These are phyloP conservation scores for Martiniozyma asiatica DNA, from an alignment of 1,139 yeast species.

Conservation along the genomic window DNA sequence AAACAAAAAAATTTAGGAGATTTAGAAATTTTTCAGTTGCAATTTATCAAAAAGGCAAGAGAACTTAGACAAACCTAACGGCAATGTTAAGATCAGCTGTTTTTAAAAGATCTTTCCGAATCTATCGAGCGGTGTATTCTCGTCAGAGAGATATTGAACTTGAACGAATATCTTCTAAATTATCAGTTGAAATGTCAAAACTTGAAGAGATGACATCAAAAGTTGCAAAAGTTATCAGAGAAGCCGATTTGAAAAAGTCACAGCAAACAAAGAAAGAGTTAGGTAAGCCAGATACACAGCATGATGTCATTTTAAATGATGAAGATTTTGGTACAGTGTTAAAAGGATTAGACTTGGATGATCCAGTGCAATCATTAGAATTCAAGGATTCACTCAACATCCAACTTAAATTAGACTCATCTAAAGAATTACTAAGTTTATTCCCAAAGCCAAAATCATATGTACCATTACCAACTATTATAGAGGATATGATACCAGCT, in stretches of 20 bases:
- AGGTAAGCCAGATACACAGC: slow-evolving; percentile 8
- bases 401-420: neutral
- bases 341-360: neutral
- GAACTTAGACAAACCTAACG: too few relatives aligned
- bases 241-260: slow-evolving; percentile 15
- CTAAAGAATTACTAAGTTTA: slow-evolving; percentile 7
- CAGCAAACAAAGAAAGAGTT: slow-evolving; percentile 13
- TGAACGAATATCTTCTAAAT: slow-evolving; percentile 8
- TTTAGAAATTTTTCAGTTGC: too few relatives aligned
- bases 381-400: too few relatives aligned
- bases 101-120: too few relatives aligned
- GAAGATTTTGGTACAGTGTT: slow-evolving; percentile 20
- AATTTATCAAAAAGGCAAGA: too few relatives aligned
- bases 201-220: slow-evolving; percentile 27
- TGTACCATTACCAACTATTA: slow-evolving; percentile 29
- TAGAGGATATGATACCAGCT: slow-evolving; percentile 35
- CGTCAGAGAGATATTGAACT: slow-evolving; percentile 5
- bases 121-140: too few relatives aligned
- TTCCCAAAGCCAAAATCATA: slow-evolving; percentile 18
- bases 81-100: too few relatives aligned
- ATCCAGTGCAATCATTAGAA: neutral
- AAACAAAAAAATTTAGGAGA: too few relatives aligned
- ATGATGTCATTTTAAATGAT: slow-evolving; percentile 14
- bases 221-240: slow-evolving; percentile 20
- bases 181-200: slow-evolving; percentile 28